A percentile compares a stretch with the other conserved stretches of the same genome.
Evolutionary conservation across 2,329 filamentous ascomycete species (phyloP).

Genomic region (Hymenoscyphus linearis): DNA sequence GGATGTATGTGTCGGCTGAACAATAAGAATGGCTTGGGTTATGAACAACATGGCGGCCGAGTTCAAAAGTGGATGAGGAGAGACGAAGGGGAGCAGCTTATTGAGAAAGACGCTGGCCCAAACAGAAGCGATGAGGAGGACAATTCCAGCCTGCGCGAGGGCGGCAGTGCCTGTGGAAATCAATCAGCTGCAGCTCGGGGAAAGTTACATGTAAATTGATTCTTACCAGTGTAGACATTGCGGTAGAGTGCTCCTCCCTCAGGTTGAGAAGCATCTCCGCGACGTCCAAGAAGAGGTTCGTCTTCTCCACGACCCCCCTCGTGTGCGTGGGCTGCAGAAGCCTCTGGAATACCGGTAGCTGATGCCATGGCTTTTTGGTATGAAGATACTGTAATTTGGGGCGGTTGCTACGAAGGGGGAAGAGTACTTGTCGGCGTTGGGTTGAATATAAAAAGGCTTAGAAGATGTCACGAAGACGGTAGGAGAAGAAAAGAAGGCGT

Average conservation of each 20-base stretch:
- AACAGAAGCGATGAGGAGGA: conserved; percentile 69
- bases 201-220: not conserved
- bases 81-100: conserved; percentile 68
- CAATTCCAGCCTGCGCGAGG: conserved; percentile 71
- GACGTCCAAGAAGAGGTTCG: conserved; percentile 64
- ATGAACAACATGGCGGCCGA: conserved; percentile 66
- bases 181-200: conserved; percentile 3
- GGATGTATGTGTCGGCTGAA: conserved; percentile 80
- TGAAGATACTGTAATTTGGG: not conserved
- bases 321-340: conserved; percentile 23
- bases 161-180: conserved; percentile 64
- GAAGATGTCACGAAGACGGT: not conserved
- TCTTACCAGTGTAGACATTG: conserved; percentile 70
- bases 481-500: not conserved
- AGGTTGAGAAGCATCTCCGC: conserved; percentile 68
- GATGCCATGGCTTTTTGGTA: conserved; percentile 66
- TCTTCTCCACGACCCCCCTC: conserved; percentile 44
- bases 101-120: conserved; percentile 72
- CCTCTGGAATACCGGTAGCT: conserved; percentile 59
- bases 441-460: not conserved
- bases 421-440: not conserved
- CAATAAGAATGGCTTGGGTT: conserved; percentile 72
- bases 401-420: not conserved
- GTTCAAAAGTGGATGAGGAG: conserved; percentile 74
- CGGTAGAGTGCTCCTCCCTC: conserved; percentile 57